A percentile compares a stretch with the other conserved stretches of the same genome.
phyloP scores from a whole-genome alignment of 75 land plant genomes.

The Larix kaempferi region DNA sequence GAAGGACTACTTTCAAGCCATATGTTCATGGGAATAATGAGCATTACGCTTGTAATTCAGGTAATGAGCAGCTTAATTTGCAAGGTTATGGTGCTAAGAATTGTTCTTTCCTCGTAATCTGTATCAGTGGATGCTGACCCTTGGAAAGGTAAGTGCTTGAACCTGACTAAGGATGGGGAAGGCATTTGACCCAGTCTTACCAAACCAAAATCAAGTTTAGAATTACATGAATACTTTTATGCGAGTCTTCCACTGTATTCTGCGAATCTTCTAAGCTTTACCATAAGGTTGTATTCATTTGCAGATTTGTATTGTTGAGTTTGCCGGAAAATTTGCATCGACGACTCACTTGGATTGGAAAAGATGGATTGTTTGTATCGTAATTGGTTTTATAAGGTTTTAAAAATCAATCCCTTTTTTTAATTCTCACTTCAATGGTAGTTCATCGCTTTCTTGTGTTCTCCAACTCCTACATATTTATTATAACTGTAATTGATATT shows the following conservation, averaged over 20 bases:
- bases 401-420: conserved; percentile 1
- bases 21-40: conserved; percentile 71
- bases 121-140: no score
- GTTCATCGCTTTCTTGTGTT: conserved; percentile 18
- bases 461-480: no score
- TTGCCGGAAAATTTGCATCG: conserved; percentile 69
- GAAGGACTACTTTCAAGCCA: conserved; percentile 54
- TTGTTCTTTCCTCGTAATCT: not conserved
- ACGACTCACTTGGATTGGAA: conserved; percentile 58
- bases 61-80: conserved; percentile 21
- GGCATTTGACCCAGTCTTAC: no score
- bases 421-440: not conserved
- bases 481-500: no score
- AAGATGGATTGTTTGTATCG: conserved; percentile 64
- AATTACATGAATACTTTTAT: no score
- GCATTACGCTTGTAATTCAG: conserved; percentile 62
- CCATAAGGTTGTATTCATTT: no score
- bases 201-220: no score
- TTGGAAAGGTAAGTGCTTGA: no score
- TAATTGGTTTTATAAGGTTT: conserved; percentile 65
- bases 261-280: no score
- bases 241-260: no score
- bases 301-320: conserved; percentile 82
- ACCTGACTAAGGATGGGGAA: no score
- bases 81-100: not conserved